phyloP scores from a whole-genome alignment of 495 filamentous ascomycete genomes.

The Annulohypoxylon stygium region DNA sequence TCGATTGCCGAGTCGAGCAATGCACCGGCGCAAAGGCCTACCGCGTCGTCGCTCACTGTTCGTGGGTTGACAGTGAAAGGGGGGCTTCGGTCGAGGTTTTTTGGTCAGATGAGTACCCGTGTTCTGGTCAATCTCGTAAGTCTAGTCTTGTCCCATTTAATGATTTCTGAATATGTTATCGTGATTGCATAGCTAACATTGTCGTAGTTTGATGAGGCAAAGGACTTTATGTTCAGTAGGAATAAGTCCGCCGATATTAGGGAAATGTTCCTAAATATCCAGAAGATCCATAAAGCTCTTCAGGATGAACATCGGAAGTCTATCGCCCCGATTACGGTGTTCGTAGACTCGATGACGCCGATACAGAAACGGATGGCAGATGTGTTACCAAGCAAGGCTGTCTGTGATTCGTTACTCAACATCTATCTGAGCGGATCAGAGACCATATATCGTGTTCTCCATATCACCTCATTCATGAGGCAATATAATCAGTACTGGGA shows the following conservation, averaged over 20 bases:
- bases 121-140: conserved; percentile 56
- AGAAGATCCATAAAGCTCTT: conserved; percentile 51
- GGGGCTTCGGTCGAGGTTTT: conserved; percentile 51
- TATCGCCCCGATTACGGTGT: conserved; percentile 54
- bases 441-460: conserved; percentile 64
- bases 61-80: conserved; percentile 54
- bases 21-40: conserved; percentile 32
- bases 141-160: not conserved
- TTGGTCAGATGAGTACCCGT: conserved; percentile 50
- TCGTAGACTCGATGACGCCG: conserved; percentile 56
- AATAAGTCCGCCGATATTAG: conserved; percentile 45
- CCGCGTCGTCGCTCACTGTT: conserved; percentile 49
- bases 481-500: conserved; percentile 62
- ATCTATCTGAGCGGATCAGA: conserved; percentile 62
- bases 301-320: conserved; percentile 52
- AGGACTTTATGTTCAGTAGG: conserved; percentile 51
- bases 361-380: conserved; percentile 59
- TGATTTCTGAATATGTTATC: not conserved
- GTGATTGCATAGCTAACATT: conserved; percentile 22
- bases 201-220: conserved; percentile 56
- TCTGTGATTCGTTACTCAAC: conserved; percentile 56
- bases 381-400: conserved; percentile 50
- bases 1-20: conserved; percentile 39
- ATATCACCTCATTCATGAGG: conserved; percentile 59
- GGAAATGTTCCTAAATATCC: conserved; percentile 49